These are phyloP conservation scores for Kwoniella shandongensis DNA, from an alignment of 768 basidiomycete species.

Conservation along the genomic window DNA sequence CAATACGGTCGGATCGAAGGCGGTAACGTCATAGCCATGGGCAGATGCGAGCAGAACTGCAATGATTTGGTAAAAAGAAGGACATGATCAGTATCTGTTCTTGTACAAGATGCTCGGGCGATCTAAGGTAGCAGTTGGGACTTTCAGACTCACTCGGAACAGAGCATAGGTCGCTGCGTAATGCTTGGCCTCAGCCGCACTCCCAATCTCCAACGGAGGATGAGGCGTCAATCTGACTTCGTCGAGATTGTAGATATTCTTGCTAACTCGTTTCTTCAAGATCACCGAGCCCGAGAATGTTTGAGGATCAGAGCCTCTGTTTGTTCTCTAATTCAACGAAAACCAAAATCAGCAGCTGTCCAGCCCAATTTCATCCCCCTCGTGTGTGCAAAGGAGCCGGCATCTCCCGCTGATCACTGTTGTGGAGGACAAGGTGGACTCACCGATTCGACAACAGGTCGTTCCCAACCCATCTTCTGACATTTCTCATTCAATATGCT, in stretches of 20 bases:
- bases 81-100: too few species aligned
- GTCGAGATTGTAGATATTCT: slow-evolving; percentile 65
- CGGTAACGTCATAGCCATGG: slow-evolving; percentile 63
- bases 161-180: slow-evolving; percentile 86
- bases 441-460: slow-evolving; percentile 75
- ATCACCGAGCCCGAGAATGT: slow-evolving; percentile 65
- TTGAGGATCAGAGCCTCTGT: slow-evolving; percentile 31
- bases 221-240: slow-evolving; percentile 71
- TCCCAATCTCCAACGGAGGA: slow-evolving; percentile 66
- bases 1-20: slow-evolving; percentile 85
- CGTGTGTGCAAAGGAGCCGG: too few species aligned
- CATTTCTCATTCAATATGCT: slow-evolving; percentile 82
- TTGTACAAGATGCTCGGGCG: too few species aligned
- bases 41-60: slow-evolving; percentile 48
- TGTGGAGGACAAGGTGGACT: slow-evolving; percentile 27
- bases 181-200: slow-evolving; percentile 80
- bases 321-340: slow-evolving; percentile 21
- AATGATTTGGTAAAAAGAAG: background rate
- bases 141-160: slow-evolving; percentile 64
- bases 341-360: background rate
- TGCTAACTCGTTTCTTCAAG: slow-evolving; percentile 68
- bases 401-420: background rate
- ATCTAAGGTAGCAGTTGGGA: background rate
- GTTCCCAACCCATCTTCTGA: slow-evolving; percentile 86
- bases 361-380: too few species aligned